Percentiles rank a stretch among this genome's conserved stretches.
These are phyloP conservation scores for Hypholoma sublateritium DNA, from an alignment of 768 basidiomycete genomes.

Conservation along the genomic window DNA sequence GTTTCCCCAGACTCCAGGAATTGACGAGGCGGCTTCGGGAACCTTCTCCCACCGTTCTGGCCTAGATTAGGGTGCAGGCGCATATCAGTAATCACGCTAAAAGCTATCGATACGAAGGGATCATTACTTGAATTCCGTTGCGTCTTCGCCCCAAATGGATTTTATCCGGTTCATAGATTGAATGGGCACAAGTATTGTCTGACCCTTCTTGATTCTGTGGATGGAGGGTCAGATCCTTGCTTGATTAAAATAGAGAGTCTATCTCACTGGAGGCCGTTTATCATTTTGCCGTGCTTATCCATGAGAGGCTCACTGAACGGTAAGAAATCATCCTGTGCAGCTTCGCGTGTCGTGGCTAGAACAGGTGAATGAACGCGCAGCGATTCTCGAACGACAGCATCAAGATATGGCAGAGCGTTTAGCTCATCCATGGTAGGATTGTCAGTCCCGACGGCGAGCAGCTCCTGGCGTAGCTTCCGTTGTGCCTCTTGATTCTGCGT, in stretches of 20 bases:
- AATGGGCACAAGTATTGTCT: conserved; percentile 50
- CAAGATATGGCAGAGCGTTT: conserved; percentile 65
- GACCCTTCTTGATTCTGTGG: conserved; percentile 34
- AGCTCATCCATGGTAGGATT: conserved; percentile 71
- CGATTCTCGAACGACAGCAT: conserved; percentile 59
- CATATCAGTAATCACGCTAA: too few relatives aligned
- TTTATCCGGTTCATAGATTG: conserved; percentile 49
- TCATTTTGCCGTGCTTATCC: conserved; percentile 39
- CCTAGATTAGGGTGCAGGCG: conserved; percentile 27
- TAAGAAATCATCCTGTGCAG: conserved; percentile 51
- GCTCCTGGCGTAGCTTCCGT: conserved; percentile 56
- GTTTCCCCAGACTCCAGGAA: conserved; percentile 65
- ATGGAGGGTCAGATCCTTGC: conserved; percentile 23
- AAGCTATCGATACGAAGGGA: not conserved
- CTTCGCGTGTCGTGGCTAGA: conserved; percentile 38
- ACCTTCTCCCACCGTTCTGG: conserved; percentile 62
- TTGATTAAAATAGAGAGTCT: not conserved
- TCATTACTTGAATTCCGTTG: conserved; percentile 53
- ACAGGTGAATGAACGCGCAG: conserved; percentile 58
- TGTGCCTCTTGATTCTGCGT: conserved; percentile 49
- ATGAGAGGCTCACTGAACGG: conserved; percentile 47
- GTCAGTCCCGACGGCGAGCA: conserved; percentile 49
- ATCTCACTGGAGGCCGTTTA: conserved; percentile 31
- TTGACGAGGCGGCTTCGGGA: conserved; percentile 40
- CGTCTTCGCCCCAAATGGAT: conserved; percentile 64